A percentile compares a stretch with the other conserved stretches of the same genome.
Evolutionary conservation across 441 rosid genomes (phyloP).

Genomic region (Metrosideros polymorpha): DNA sequence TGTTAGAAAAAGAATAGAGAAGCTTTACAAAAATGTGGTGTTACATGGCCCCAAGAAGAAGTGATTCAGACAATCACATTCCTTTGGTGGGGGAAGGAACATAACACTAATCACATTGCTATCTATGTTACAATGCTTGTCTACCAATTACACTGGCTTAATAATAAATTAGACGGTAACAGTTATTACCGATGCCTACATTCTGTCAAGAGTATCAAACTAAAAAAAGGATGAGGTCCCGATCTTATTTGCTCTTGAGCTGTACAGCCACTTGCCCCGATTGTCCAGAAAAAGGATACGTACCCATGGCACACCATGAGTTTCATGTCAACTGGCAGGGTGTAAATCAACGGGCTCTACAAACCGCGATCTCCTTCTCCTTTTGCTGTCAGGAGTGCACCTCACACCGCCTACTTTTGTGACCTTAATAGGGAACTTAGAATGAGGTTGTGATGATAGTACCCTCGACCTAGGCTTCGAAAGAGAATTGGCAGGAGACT

Average conservation of each 20-base stretch:
- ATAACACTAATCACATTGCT: neutral
- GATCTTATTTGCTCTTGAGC: neutral
- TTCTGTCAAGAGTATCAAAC: neutral
- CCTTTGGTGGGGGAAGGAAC: neutral
- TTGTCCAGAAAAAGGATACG: neutral
- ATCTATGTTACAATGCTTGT: neutral
- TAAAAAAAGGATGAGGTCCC: neutral
- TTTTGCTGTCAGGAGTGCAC: constrained; percentile 65
- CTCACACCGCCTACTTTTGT: constrained; percentile 32
- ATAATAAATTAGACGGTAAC: neutral
- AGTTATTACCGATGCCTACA: neutral
- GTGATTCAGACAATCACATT: neutral
- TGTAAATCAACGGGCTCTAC: constrained; percentile 31
- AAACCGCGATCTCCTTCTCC: constrained; percentile 46
- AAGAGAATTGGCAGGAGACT: constrained; percentile 9
- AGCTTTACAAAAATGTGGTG: neutral
- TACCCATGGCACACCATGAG: neutral
- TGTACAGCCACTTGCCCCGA: neutral
- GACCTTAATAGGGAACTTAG: constrained; percentile 36
- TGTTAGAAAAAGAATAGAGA: neutral
- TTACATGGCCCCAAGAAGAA: neutral
- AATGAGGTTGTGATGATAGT: constrained; percentile 14
- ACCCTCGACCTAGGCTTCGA: constrained; percentile 12
- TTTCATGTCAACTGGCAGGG: constrained; percentile 13
- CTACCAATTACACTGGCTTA: neutral